These are phyloP conservation scores for Thelephora ganbajun DNA, from an alignment of 768 basidiomycete genomes.

Conservation along the genomic window DNA sequence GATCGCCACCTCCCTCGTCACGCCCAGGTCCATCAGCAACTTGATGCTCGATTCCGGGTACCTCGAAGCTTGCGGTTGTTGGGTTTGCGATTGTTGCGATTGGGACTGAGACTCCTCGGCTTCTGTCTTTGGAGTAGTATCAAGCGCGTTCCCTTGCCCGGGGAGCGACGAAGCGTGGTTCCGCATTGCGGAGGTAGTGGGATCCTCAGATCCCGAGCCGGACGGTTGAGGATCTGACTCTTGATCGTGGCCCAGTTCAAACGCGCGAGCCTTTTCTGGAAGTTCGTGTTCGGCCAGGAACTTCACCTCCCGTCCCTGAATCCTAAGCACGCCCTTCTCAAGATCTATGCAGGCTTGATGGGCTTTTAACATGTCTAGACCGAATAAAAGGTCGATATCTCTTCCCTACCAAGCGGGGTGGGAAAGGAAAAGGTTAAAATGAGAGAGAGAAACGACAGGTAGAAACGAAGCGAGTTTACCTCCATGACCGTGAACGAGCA, in stretches of 20 bases:
- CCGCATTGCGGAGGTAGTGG: constrained; percentile 10
- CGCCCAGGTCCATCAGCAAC: constrained; percentile 67
- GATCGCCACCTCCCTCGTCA: constrained; percentile 62
- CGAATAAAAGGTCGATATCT: constrained; percentile 90
- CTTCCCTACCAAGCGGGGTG: constrained; percentile 40
- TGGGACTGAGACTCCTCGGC: constrained; percentile 8
- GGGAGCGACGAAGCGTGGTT: constrained; percentile 33
- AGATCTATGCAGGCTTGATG: constrained; percentile 96
- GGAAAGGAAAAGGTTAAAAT: neutral
- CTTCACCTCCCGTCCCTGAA: constrained; percentile 75
- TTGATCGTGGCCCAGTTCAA: constrained; percentile 15
- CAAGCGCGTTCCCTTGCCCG: constrained; percentile 52
- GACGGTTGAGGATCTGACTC: constrained; percentile 12
- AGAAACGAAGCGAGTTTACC: constrained; percentile 24
- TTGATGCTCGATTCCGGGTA: constrained; percentile 50
- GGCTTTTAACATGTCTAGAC: constrained; percentile 98
- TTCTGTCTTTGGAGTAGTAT: constrained; percentile 24
- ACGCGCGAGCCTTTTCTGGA: constrained; percentile 58
- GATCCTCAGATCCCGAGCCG: constrained; percentile 8
- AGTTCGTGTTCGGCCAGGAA: constrained; percentile 94
- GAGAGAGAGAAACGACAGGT: neutral
- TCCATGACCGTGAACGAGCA: constrained; percentile 96
- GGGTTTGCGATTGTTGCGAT: constrained; percentile 10
- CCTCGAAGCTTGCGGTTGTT: constrained; percentile 11
- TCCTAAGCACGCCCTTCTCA: constrained; percentile 77